Evolutionary conservation across 2,329 filamentous ascomycete genomes (phyloP).

Genomic region (Dichotomopilus funicola): DNA sequence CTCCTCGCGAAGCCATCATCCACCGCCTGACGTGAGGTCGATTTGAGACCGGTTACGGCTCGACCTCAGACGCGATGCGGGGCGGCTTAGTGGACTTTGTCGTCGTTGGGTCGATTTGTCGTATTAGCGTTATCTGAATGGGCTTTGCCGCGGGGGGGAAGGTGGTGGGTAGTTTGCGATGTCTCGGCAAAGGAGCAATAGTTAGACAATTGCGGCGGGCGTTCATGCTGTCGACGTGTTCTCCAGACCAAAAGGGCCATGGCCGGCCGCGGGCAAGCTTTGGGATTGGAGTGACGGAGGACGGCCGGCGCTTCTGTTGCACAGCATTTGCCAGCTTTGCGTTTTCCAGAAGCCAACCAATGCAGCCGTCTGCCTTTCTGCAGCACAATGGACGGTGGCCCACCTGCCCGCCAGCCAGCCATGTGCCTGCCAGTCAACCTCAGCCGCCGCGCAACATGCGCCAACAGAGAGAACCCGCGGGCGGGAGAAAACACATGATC

Average conservation of each 20-base stretch:
- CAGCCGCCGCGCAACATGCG: background rate
- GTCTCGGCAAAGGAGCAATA: too few species aligned
- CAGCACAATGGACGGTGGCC: background rate
- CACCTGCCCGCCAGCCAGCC: background rate
- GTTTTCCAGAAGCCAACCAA: conserved; percentile 16
- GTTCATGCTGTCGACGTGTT: background rate
- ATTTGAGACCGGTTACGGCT: too few species aligned
- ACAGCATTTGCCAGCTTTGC: conserved; percentile 11
- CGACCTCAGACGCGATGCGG: too few species aligned
- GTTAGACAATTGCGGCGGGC: background rate
- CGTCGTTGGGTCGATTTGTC: too few species aligned
- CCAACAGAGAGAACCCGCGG: background rate
- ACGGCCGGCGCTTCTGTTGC: conserved; percentile 4
- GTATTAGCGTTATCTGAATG: too few species aligned
- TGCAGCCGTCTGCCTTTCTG: background rate
- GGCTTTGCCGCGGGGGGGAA: too few species aligned
- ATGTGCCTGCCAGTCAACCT: too few species aligned
- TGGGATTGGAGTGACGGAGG: conserved; percentile 3
- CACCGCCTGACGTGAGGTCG: too few species aligned
- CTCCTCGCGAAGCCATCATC: background rate
- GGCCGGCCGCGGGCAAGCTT: background rate
- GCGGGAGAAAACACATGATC: background rate
- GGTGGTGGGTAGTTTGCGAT: too few species aligned
- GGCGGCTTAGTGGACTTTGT: too few species aligned
- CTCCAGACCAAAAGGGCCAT: background rate